Percentiles rank a stretch among this genome's conserved stretches.
Conservation (phyloP, 352 stramenopile species). For the Peronospora farinosa region DNA sequence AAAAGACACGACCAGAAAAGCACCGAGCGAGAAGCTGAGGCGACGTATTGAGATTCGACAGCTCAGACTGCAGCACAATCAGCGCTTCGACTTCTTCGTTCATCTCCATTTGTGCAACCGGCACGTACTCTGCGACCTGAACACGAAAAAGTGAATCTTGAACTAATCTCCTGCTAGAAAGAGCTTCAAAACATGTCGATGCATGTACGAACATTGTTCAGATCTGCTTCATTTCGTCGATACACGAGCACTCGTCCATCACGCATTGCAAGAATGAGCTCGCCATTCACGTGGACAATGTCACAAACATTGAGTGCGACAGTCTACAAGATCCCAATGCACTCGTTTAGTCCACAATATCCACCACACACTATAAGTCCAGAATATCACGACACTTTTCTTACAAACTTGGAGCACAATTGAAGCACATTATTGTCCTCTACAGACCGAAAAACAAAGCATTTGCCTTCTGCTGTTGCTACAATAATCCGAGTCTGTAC, state of each 20-base stretch:
- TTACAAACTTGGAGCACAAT: constrained; percentile 60
- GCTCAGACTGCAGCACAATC: constrained; percentile 24
- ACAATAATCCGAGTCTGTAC: constrained; percentile 58
- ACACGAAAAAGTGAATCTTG: neutral
- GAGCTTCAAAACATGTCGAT: neutral
- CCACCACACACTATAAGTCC: constrained; percentile 1
- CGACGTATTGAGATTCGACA: constrained; percentile 9
- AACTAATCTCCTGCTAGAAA: neutral
- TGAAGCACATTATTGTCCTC: constrained; percentile 49
- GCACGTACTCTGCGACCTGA: constrained; percentile 46
- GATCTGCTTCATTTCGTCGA: constrained; percentile 18
- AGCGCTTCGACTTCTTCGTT: constrained; percentile 56
- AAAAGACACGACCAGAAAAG: constrained; percentile 50
- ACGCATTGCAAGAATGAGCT: constrained; percentile 58
- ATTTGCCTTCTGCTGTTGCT: constrained; percentile 61
- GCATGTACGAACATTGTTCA: constrained; percentile 16
- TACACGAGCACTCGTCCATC: constrained; percentile 61
- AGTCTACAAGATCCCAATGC: constrained; percentile 26
- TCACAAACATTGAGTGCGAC: constrained; percentile 68
- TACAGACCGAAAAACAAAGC: constrained; percentile 54
- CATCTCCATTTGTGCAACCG: constrained; percentile 49
- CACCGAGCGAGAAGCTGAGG: constrained; percentile 41
- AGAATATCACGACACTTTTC: constrained; percentile 3
- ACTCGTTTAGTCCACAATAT: constrained; percentile 2
- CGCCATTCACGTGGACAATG: constrained; percentile 39